phyloP scores from a whole-genome alignment of 2,329 filamentous ascomycete species.

The Pseudopithomyces maydicus region DNA sequence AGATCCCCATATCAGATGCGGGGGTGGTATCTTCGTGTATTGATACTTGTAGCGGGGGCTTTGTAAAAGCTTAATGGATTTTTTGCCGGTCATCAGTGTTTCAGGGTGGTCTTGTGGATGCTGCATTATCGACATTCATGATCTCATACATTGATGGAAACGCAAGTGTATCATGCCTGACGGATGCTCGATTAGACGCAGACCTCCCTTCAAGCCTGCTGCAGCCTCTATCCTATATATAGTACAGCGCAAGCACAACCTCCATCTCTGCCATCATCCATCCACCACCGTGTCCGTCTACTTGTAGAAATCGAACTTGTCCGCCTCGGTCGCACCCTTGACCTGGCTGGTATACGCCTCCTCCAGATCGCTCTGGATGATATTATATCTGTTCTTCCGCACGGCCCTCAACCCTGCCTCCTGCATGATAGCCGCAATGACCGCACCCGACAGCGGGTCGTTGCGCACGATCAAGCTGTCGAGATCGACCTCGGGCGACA shows the following conservation, averaged over 20 bases:
- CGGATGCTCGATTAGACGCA: conserved; percentile 3
- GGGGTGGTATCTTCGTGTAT: not conserved
- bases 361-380: conserved; percentile 95
- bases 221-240: not conserved
- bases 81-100: too few relatives aligned
- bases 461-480: conserved; percentile 97
- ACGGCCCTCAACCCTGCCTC: conserved; percentile 94
- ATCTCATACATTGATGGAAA: not conserved
- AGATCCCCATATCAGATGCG: too few relatives aligned
- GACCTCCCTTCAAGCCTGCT: not conserved
- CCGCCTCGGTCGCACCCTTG: conserved; percentile 75
- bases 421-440: conserved; percentile 99
- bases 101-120: too few relatives aligned
- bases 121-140: not conserved
- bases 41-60: not conserved
- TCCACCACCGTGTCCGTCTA: conserved; percentile 24
- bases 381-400: conserved; percentile 98
- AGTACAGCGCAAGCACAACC: conserved; percentile 2
- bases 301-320: conserved; percentile 74
- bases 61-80: too few relatives aligned
- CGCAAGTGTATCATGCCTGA: not conserved
- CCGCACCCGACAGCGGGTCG: conserved; percentile 90
- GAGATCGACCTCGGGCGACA: conserved; percentile 94
- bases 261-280: not conserved
- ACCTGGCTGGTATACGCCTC: conserved; percentile 97